phyloP scores from a whole-genome alignment of 805 yeast species.

The Starmera caribaea region DNA sequence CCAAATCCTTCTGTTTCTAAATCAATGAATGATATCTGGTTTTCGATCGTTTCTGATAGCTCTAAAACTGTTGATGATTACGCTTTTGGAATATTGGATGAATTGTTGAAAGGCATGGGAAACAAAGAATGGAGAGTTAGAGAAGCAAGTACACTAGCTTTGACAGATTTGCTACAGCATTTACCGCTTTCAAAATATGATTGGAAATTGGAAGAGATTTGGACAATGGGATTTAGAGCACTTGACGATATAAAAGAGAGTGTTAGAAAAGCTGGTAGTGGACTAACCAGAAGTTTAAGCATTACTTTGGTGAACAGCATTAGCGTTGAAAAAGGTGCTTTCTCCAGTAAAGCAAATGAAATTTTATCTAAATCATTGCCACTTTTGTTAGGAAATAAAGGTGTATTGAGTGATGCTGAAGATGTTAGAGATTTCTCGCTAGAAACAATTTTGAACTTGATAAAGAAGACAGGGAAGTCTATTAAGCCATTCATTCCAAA shows the following conservation, averaged over 20 bases:
- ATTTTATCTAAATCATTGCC: conserved; percentile 59
- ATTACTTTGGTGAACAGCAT: conserved; percentile 50
- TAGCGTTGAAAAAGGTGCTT: conserved; percentile 31
- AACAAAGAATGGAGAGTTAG: conserved; percentile 88
- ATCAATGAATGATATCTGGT: conserved; percentile 89
- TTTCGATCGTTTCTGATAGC: conserved; percentile 48
- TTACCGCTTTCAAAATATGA: conserved; percentile 42
- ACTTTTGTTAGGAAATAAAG: conserved; percentile 68
- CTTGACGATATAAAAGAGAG: conserved; percentile 94
- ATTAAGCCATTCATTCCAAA: conserved; percentile 60
- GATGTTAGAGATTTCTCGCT: conserved; percentile 74
- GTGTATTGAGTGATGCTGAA: conserved; percentile 76
- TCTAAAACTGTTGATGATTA: conserved; percentile 42
- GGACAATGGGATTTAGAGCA: conserved; percentile 82
- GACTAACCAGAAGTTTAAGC: conserved; percentile 58
- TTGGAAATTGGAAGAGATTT: conserved; percentile 49
- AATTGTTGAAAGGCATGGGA: conserved; percentile 59
- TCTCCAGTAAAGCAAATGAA: conserved; percentile 31
- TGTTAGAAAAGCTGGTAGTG: conserved; percentile 73
- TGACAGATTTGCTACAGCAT: conserved; percentile 60
- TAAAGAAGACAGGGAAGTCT: conserved; percentile 51
- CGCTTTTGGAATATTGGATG: conserved; percentile 51
- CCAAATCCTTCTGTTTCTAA: conserved; percentile 66
- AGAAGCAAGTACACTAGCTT: conserved; percentile 73
- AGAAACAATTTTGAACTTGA: conserved; percentile 60